Evolutionary conservation across 192 early-diverging fungal genomes (phyloP), one percentile per base, ranked within the genome.

Genomic region (Dissophora globulifera): DNA sequence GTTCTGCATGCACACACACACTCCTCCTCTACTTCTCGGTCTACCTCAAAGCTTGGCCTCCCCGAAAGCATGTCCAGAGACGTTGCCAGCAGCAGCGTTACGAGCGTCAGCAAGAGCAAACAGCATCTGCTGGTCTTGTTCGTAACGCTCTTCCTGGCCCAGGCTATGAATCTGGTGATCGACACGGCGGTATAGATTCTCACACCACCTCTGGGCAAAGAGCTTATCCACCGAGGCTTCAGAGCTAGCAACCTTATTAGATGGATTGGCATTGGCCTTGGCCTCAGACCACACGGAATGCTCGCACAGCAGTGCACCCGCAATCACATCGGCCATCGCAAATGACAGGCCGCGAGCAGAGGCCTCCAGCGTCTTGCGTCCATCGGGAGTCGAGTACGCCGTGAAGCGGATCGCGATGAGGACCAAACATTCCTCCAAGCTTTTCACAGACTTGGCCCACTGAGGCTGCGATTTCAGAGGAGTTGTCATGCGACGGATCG

Each of bases 321-420:
- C 78, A 30, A 87, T 45, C 15, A 74, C 63, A 46, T 74, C 67
- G 7, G 79, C 86, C 60, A 87, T 72, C 0, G 86, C 76, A 42
- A 87, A 82, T 0, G 81, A 81, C 30, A 87, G 62, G 3, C 78
- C 71, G 12, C 86, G 82, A 16, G 84, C 84, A 27, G 65, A 71
- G 0, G 80, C 70, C 50, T 87, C 82, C 40, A 81, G 30, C 7
- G 63, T 59, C 12, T 65, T 60, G 23, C 52, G 72, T 9, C 72
- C 72, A 6, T 59, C 63, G 13, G 23, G 1, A 5, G 72, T 76
- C 7, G 63, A 50, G 25, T 65, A 76, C 1, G 72, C 58, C 6
- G 72, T 76, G 56, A 76, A 76, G 8, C 64, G 72, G 52, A 66
- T 76, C 4, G 72, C 72, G 23, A 76, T 66, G 63, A 76, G 29